Conservation (phyloP, 805 yeast genomes). For the Metschnikowia baotianmanensis region DNA sequence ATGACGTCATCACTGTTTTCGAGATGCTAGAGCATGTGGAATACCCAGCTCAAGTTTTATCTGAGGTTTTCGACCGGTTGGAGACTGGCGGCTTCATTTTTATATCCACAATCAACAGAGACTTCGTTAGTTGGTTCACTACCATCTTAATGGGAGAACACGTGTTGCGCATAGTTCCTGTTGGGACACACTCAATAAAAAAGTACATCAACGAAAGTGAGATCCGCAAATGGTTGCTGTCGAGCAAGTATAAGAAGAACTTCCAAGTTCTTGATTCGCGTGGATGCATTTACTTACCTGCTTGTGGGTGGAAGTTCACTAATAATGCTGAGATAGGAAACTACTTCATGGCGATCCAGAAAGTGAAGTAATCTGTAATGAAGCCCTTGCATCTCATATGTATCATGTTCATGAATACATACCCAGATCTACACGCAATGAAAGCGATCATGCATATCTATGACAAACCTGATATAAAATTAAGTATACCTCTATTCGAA, state of each 20-base stretch:
- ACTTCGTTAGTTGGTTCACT: constrained; percentile 82
- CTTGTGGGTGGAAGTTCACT: constrained; percentile 81
- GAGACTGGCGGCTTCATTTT: constrained; percentile 83
- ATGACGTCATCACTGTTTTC: constrained; percentile 83
- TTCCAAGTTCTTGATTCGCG: constrained; percentile 63
- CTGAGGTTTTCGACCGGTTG: constrained; percentile 65
- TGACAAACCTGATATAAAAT: constrained; percentile 1
- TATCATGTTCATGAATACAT: too few species aligned
- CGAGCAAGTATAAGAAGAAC: constrained; percentile 26
- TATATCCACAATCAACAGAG: constrained; percentile 89
- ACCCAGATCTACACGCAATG: not conserved
- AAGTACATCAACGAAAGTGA: constrained; percentile 83
- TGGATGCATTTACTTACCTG: constrained; percentile 84
- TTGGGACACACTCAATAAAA: constrained; percentile 84
- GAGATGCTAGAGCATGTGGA: constrained; percentile 96
- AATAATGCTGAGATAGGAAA: constrained; percentile 65
- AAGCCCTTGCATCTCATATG: too few species aligned
- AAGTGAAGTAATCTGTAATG: constrained; percentile 23
- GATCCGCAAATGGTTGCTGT: constrained; percentile 61
- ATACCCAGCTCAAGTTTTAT: constrained; percentile 69
- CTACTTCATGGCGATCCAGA: constrained; percentile 83
- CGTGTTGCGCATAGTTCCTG: constrained; percentile 76
- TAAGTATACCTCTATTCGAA: constrained; percentile 3
- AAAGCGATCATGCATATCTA: not conserved
- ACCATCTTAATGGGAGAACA: constrained; percentile 90